Conservation (phyloP, 106 monocot species). For the Dioscorea zingiberensis region DNA sequence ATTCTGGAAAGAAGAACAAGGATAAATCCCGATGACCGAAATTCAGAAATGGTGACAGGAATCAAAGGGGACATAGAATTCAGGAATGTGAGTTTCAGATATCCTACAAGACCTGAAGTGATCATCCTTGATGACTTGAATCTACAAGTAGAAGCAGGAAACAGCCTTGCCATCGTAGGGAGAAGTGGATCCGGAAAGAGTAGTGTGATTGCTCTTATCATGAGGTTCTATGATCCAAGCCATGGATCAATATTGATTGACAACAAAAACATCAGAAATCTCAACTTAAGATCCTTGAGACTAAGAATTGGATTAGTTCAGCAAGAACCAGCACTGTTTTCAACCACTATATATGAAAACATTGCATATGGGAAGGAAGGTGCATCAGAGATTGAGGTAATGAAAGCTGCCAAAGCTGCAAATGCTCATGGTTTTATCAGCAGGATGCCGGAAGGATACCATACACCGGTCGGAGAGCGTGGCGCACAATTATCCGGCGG, state of each 20-base stretch:
- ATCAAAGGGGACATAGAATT: constrained; percentile 29
- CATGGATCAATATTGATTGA: constrained; percentile 17
- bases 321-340: constrained; percentile 21
- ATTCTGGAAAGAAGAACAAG: constrained; percentile 24
- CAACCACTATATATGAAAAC: constrained; percentile 27
- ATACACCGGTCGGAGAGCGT: constrained; percentile 23
- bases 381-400: constrained; percentile 19
- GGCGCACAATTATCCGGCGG: constrained; percentile 29
- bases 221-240: constrained; percentile 31
- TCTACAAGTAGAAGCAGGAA: constrained; percentile 14
- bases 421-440: constrained; percentile 25
- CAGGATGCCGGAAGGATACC: constrained; percentile 21
- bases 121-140: constrained; percentile 14
- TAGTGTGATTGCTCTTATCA: constrained; percentile 24
- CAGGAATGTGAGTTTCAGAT: constrained; percentile 18
- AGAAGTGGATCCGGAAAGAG: constrained; percentile 32
- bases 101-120: constrained; percentile 22
- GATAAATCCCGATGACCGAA: constrained; percentile 27
- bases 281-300: constrained; percentile 26
- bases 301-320: constrained; percentile 26
- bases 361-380: constrained; percentile 16
- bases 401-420: constrained; percentile 22
- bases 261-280: constrained; percentile 12
- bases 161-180: constrained; percentile 23
- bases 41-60: constrained; percentile 15